A percentile compares a stretch with the other conserved stretches of the same genome.
Conservation (phyloP, 2,329 filamentous ascomycete species). For the Cadophora gregata region DNA sequence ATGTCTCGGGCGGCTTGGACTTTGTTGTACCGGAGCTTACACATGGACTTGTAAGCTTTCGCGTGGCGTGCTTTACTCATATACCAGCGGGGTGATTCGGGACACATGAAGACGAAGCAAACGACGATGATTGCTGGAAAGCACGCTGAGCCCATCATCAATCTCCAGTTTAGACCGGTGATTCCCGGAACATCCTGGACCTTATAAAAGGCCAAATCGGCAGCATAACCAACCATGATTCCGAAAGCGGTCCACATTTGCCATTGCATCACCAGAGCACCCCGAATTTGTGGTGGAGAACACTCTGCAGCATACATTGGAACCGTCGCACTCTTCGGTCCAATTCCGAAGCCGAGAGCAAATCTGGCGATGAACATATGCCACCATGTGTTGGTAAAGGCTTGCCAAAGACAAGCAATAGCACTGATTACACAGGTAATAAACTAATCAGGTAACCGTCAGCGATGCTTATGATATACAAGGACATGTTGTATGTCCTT, state of each 20-base stretch:
- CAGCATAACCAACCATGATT: conserved; percentile 65
- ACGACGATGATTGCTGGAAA: conserved; percentile 67
- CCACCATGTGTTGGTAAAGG: conserved; percentile 70
- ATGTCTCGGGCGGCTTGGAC: conserved; percentile 66
- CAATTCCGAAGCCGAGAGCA: conserved; percentile 76
- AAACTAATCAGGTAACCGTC: conserved; percentile 47
- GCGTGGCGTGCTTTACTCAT: conserved; percentile 69
- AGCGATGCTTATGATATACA: background rate
- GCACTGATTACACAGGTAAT: conserved; percentile 75
- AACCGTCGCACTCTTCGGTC: conserved; percentile 71
- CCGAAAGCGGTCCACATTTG: conserved; percentile 72
- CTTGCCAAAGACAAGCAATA: conserved; percentile 34
- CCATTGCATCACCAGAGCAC: conserved; percentile 78
- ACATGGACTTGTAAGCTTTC: conserved; percentile 63
- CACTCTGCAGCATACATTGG: conserved; percentile 72
- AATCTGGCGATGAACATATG: conserved; percentile 74
- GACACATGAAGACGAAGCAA: conserved; percentile 66
- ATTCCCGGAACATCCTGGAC: conserved; percentile 44
- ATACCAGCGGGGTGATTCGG: conserved; percentile 69
- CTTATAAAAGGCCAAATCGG: conserved; percentile 61
- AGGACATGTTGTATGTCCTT: background rate
- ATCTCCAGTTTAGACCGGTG: conserved; percentile 61
- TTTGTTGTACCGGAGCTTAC: conserved; percentile 51
- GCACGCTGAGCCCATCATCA: conserved; percentile 68
- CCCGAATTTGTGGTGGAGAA: conserved; percentile 57